Evolutionary conservation across 352 stramenopile species (phyloP).

Genomic region (Phytophthora pinifolia): DNA sequence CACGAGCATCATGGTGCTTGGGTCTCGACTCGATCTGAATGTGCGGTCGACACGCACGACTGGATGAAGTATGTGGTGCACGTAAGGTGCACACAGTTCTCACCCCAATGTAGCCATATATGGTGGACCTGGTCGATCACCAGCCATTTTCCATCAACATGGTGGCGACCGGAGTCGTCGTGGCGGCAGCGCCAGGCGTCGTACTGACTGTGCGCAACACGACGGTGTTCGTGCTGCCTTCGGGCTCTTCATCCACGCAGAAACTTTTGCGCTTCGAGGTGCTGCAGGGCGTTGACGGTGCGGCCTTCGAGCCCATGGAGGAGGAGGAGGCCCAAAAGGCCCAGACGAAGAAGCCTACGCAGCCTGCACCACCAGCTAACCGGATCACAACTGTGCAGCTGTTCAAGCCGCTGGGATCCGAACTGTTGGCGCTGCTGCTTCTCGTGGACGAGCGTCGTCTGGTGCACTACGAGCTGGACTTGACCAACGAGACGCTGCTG

Average conservation of each 20-base stretch:
- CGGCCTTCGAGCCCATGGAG: conserved; percentile 4
- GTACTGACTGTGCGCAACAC: conserved; percentile 55
- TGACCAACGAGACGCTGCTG: conserved; percentile 37
- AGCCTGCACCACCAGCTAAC: conserved; percentile 30
- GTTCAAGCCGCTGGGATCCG: conserved; percentile 29
- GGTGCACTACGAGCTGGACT: conserved; percentile 72
- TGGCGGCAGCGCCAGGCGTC: conserved; percentile 36
- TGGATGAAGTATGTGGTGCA: conserved; percentile 15
- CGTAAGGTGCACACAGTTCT: neutral
- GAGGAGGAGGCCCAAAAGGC: conserved; percentile 20
- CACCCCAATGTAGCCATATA: conserved; percentile 16
- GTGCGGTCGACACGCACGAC: conserved; percentile 6
- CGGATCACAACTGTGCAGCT: conserved; percentile 45
- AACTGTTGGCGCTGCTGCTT: conserved; percentile 45
- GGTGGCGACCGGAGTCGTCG: conserved; percentile 54
- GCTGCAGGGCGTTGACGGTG: conserved; percentile 30
- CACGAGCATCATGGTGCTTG: conserved; percentile 35
- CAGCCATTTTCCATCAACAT: conserved; percentile 34
- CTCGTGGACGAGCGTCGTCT: conserved; percentile 72
- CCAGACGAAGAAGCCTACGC: conserved; percentile 33
- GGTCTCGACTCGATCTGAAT: conserved; percentile 7
- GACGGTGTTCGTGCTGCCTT: conserved; percentile 60
- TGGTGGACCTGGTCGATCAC: neutral
- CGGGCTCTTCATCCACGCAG: conserved; percentile 6
- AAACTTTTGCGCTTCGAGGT: conserved; percentile 49